Evolutionary conservation across 1,139 yeast species (phyloP), one percentile per base, ranked within the genome.

Genomic region (Candida sanyaensis): DNA sequence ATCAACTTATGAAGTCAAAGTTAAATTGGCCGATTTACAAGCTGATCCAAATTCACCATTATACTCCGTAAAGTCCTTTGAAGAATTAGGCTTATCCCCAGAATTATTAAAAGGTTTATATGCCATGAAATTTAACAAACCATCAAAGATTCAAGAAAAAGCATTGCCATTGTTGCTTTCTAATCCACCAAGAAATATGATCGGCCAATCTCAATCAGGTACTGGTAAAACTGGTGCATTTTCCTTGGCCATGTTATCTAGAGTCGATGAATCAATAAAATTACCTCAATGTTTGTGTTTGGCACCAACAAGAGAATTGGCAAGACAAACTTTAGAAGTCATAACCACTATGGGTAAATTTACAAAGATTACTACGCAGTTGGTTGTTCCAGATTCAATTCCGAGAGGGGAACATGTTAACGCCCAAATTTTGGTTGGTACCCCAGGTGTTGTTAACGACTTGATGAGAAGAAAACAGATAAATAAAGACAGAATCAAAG

Each of bases 151-250:
- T 62, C 99, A 93, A 72, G 99, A 93, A 68, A 88, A 86, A 59
- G 99, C 99, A 0, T 76, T 93, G 56, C 99, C 99, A 1, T 73
- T 95, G 55, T 76, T 95, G 57, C 72, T 93, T 49, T 69, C 81
- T 37, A 77, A 87, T 58, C 99, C 99, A 5, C 86, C 98, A 29
- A 79, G 77, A 52, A 93, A 93, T 65, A 86, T 93, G 91, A 93
- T 93, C 67, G 99, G 97, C 7, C 99, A 95, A 71, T 88, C 96
- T 2, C 99, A 95, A 73, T 88, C 96, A 10, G 99, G 99, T 71
- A 95, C 99, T 0, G 99, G 99, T 66, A 93, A 93, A 66, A 95
- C 99, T 1, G 99, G 97, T 0, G 99, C 99, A 0, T 93, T 93
- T 62, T 88, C 96, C 3, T 79, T 93, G 55, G 87, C 96, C 1